Evolutionary conservation across 306 rosid species (phyloP).

Genomic region (Vigna hirtella): DNA sequence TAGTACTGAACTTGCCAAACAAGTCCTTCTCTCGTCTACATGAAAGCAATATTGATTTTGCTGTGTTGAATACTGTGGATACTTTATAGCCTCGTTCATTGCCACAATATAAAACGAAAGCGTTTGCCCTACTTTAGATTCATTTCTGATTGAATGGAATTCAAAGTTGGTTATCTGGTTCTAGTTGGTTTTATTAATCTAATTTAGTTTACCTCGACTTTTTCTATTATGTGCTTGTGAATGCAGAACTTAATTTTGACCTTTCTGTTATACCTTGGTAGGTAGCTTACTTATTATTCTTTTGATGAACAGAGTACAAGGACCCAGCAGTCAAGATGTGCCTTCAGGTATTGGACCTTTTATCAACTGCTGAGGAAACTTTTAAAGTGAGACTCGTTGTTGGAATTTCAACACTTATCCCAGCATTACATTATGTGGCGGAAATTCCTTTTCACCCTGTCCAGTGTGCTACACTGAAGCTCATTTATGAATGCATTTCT

Average conservation of each 20-base stretch:
- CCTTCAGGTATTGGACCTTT: conserved; percentile 74
- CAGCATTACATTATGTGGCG: conserved; percentile 73
- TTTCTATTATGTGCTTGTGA: conserved; percentile 31
- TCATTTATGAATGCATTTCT: conserved; percentile 74
- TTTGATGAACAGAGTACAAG: conserved; percentile 68
- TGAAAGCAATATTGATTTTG: conserved; percentile 16
- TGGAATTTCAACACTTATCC: conserved; percentile 89
- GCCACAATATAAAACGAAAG: conserved; percentile 1
- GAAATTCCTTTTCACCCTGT: conserved; percentile 90
- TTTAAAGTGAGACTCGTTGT: conserved; percentile 81
- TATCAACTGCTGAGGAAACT: conserved; percentile 75
- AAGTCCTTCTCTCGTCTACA: conserved; percentile 1
- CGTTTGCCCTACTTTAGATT: conserved; percentile 19
- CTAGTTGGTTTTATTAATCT: conserved; percentile 24
- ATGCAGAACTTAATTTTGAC: conserved; percentile 36
- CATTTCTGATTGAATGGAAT: conserved; percentile 22
- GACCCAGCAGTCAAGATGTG: conserved; percentile 82
- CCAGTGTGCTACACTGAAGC: conserved; percentile 76
- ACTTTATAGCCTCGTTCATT: conserved; percentile 7
- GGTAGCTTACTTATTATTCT: conserved; percentile 46
- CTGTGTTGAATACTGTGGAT: conserved; percentile 10
- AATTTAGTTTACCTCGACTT: conserved; percentile 31
- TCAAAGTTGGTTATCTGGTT: conserved; percentile 31
- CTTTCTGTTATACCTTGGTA: conserved; percentile 16
- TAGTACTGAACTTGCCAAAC: conserved; percentile 22